Conservation (phyloP, 116 monocot genomes). For the Papilionanthe hybrid region DNA sequence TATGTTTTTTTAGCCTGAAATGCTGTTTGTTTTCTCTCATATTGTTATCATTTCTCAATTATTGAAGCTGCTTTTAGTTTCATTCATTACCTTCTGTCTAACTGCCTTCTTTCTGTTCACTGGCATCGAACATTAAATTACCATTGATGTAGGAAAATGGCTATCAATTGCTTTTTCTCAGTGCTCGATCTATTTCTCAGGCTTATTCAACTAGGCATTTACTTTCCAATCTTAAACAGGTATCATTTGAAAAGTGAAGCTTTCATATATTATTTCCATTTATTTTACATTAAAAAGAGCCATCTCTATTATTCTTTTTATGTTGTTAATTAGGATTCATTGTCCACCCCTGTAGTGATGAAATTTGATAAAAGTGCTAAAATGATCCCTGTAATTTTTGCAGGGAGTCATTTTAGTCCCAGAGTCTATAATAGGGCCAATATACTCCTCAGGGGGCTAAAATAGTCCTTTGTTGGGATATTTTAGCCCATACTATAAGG, state of each 20-base stretch:
- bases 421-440: too few relatives aligned
- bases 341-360: not conserved
- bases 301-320: not conserved
- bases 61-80: not conserved
- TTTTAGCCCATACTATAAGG: too few relatives aligned
- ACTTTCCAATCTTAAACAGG: conserved; percentile 85
- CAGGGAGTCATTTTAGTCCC: too few relatives aligned
- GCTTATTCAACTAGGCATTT: conserved; percentile 75
- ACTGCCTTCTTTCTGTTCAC: not conserved
- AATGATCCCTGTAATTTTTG: too few relatives aligned
- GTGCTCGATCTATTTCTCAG: conserved; percentile 89
- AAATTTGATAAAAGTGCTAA: not conserved
- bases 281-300: not conserved
- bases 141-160: conserved; percentile 72
- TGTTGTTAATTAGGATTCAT: not conserved
- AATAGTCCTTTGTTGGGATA: too few relatives aligned
- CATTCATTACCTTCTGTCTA: too few relatives aligned
- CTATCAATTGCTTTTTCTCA: conserved; percentile 86
- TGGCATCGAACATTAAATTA: not conserved
- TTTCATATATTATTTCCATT: not conserved
- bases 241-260: conserved; percentile 13
- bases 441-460: too few relatives aligned
- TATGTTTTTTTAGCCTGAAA: not conserved
- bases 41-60: not conserved
- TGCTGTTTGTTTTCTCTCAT: not conserved